These are phyloP conservation scores for Austroboletus novae-zelandiae DNA, from an alignment of 1,284 basidiomycete species.

Conservation along the genomic window DNA sequence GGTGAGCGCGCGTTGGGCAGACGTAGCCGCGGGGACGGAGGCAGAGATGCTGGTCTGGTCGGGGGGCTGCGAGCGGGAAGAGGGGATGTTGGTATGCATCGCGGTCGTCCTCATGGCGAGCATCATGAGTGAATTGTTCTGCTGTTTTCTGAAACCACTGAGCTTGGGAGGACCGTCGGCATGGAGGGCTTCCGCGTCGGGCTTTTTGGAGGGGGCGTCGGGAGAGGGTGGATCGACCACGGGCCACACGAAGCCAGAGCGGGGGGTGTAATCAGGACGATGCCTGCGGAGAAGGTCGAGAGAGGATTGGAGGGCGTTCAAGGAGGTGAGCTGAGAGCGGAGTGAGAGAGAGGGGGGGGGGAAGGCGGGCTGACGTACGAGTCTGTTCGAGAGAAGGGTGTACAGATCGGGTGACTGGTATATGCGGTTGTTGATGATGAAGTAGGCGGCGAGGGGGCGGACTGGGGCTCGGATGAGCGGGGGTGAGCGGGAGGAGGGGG, in stretches of 20 bases:
- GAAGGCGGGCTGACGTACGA: conserved; percentile 43
- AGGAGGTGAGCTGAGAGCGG: conserved; percentile 57
- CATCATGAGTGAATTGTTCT: conserved; percentile 64
- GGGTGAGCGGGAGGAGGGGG: not conserved
- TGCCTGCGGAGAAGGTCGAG: conserved; percentile 66
- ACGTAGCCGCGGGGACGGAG: conserved; percentile 42
- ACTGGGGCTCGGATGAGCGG: conserved; percentile 41
- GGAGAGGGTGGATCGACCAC: conserved; percentile 54
- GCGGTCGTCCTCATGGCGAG: conserved; percentile 78
- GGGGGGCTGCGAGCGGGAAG: conserved; percentile 35
- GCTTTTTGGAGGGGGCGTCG: conserved; percentile 46
- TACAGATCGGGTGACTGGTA: conserved; percentile 85
- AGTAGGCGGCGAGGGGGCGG: conserved; percentile 74
- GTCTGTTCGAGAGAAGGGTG: conserved; percentile 74
- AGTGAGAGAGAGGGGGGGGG: conserved; percentile 1
- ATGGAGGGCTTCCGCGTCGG: conserved; percentile 26
- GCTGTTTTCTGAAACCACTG: conserved; percentile 48
- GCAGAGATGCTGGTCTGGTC: conserved; percentile 34
- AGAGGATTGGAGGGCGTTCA: conserved; percentile 71
- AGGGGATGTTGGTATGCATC: conserved; percentile 56
- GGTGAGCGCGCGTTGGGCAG: conserved; percentile 41
- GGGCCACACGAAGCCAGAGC: conserved; percentile 79
- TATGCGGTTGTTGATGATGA: conserved; percentile 82
- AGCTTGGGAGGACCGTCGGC: conserved; percentile 27
- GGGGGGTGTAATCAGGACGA: conserved; percentile 73